Evolutionary conservation across 2,329 filamentous ascomycete species (phyloP), one percentile per base, ranked within the genome.

Genomic region (Monilinia fructigena): DNA sequence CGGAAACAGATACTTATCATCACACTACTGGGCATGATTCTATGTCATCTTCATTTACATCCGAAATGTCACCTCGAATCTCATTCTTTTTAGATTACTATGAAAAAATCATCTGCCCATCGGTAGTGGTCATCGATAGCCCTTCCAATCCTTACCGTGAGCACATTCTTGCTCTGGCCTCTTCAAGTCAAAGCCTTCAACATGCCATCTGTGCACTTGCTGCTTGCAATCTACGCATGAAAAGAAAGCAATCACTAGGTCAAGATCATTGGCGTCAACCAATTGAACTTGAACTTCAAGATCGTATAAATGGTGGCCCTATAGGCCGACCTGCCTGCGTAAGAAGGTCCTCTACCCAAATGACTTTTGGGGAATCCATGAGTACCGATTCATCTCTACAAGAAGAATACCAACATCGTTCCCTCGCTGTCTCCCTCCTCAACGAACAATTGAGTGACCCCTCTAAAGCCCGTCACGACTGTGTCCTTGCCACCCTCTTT

Each of bases 61-160:
- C 83, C 74, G 80, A 89, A 77, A 80, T 91, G 73, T 87, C 91
- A 68, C 86, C 89, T 67, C 90, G 92, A 75, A 89, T 96, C 81
- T 89, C 90, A 71, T 96, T 90, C 78, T 89, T 97, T 75, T 89
- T 97, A 81, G 90, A 96, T 76, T 97, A 97, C 78, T 97, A 96
- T 78, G 89, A 93, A 75, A 93, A 92, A 77, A 91, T 92, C 75
- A 93, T 98, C 80, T 95, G 93, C 71, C 91, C 92, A 6, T 92
- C 92, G 67, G 91, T 97, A 78, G 93, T 97, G 61, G 91, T 93
- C 71, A 93, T 97, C 76, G 94, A 98, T 76, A 89, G 89, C 14
- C 89, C 91, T 1, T 84, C 83, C 69, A 97, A 97, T 76, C 94
- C 94, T 1, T 97, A 94, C 76, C 85, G 93, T 68, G 87, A 89